Evolutionary conservation across 73 alveolate genomes (phyloP).

Genomic region (Breviolum minutum): DNA sequence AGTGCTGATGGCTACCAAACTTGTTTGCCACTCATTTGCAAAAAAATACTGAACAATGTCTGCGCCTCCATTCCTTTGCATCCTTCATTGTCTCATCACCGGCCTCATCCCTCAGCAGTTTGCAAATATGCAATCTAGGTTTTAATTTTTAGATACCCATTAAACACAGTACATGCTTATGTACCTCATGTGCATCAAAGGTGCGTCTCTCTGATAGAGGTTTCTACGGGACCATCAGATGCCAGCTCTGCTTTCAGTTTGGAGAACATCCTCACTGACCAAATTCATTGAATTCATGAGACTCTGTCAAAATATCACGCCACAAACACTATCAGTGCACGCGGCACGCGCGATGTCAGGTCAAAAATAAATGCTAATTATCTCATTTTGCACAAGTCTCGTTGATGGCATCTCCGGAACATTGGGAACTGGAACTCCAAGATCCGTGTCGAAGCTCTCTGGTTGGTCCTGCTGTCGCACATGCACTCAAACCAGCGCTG

Average conservation of each 20-base stretch:
- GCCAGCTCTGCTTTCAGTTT: conserved; percentile 77
- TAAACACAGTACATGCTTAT: neutral
- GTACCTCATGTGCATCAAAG: neutral
- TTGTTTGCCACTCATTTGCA: neutral
- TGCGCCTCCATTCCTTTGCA: conserved; percentile 81
- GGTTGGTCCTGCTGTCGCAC: neutral
- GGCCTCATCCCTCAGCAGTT: conserved; percentile 66
- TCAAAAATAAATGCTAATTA: too few relatives aligned
- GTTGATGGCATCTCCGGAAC: conserved; percentile 64
- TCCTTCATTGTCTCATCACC: conserved; percentile 91
- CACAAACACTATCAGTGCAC: too few relatives aligned
- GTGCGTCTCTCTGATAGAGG: conserved; percentile 60
- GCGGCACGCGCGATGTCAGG: too few relatives aligned
- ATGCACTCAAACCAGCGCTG: neutral
- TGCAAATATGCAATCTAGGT: neutral
- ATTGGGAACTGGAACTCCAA: conserved; percentile 49
- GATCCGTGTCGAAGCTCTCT: conserved; percentile 25
- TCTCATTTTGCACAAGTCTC: neutral
- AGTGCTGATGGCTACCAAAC: neutral
- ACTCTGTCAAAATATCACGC: too few relatives aligned
- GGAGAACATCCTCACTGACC: conserved; percentile 18
- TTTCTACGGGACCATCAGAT: conserved; percentile 76
- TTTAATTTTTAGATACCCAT: neutral
- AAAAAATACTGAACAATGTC: neutral
- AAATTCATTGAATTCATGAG: neutral